These are phyloP conservation scores for Pleurotus tuoliensis DNA, from an alignment of 768 basidiomycete species.

Conservation along the genomic window DNA sequence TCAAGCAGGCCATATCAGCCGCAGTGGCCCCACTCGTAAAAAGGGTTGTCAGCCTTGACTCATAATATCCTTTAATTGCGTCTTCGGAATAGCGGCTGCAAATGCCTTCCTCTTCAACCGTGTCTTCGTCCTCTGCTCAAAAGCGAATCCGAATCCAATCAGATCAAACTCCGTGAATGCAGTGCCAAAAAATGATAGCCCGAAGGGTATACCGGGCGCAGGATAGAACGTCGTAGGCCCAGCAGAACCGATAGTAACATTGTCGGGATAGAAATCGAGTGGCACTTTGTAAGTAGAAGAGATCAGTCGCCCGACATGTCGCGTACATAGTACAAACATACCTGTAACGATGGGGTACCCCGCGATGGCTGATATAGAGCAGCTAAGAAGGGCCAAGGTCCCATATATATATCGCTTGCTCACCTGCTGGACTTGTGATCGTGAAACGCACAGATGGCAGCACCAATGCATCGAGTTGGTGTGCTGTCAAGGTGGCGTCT, in stretches of 20 bases:
- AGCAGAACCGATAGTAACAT: constrained; percentile 34
- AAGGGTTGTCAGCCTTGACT: too few species aligned
- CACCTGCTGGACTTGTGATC: constrained; percentile 33
- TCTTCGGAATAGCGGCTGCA: constrained; percentile 51
- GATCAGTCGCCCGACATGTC: background rate
- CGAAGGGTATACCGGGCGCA: constrained; percentile 57
- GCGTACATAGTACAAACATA: constrained; percentile 17
- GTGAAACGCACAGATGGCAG: constrained; percentile 40
- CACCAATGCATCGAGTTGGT: constrained; percentile 49
- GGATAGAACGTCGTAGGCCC: constrained; percentile 43
- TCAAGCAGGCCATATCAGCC: too few species aligned
- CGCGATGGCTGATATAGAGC: constrained; percentile 40
- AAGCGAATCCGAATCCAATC: constrained; percentile 58
- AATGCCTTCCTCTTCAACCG: constrained; percentile 46
- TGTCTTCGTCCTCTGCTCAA: constrained; percentile 59
- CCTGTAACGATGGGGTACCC: constrained; percentile 68
- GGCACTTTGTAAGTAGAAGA: constrained; percentile 36
- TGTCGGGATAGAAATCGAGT: constrained; percentile 53
- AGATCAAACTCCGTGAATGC: constrained; percentile 58
- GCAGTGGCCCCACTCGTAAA: too few species aligned
- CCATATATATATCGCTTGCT: constrained; percentile 9
- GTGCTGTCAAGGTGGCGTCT: constrained; percentile 43
- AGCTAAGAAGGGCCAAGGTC: background rate
- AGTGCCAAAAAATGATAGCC: constrained; percentile 58
- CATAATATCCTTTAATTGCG: background rate